Evolutionary conservation across 2,329 filamentous ascomycete genomes (phyloP), one percentile per base, ranked within the genome.

Genomic region (Diaporthe sp.): DNA sequence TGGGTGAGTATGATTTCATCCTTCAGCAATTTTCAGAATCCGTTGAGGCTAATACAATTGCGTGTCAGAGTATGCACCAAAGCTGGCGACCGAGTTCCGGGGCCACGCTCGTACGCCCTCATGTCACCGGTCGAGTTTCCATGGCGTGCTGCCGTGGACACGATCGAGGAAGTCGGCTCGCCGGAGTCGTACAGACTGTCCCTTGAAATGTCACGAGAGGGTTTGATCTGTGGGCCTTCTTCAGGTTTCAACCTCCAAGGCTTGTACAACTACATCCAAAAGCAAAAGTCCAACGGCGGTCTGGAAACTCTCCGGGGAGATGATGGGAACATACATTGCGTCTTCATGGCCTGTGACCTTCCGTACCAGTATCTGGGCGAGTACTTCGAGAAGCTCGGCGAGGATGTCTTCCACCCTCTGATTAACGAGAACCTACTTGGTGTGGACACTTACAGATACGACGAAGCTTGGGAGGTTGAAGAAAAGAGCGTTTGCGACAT

Each of bases 81-180:
- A 17, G 42, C 60, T 10, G 60, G 60, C 0, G 60, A 66, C 19
- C 28, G 60, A 50, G 42, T 66, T 4, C 60, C 60, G 19, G 42
- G 42, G 1, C 60, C 60, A 8, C 60, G 60, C 6, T 66, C 60
- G 2, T 66, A 50, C 19, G 60, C 42, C 40, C 60, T 66, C 0
- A 66, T 66, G 60, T 66, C 60, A 6, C 60, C 60, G 5, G 60
- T 66, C 19, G 60, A 66, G 28, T 66, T 66, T 28, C 42, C 60
- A n/a, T 66, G 60, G 60, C 60, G 60, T 15, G 60, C 42, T 9
- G 60, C 60, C 2, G 42, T 66, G 9, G 60, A 66, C 42, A 66
- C 40, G 1, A 66, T 66, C 19, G 60, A 66, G 28, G 60, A 66
- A 17, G 40, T 66, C 12, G 60, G 60, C 4, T 66, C 60, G 6